Evolutionary conservation across 257 asterid genomes (phyloP), one percentile per base, ranked within the genome.

Genomic region (Ligustrum vulgare): DNA sequence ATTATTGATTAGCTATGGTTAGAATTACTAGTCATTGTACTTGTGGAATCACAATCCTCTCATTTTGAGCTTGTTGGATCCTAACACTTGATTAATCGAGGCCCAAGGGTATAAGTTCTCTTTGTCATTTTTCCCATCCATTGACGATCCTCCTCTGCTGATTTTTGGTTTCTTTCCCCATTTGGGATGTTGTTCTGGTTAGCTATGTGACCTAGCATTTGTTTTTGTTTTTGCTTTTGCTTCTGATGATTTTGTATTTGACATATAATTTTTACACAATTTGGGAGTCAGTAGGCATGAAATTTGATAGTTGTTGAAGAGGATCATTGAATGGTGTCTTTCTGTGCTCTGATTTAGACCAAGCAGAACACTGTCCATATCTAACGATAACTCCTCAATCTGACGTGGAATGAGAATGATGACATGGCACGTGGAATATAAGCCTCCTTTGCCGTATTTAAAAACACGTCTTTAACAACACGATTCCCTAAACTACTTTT

Each of bases 131-230:
- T 70, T 82, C 66, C 70, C 82, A 47, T 84, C 89, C 75, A 82
- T 78, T 18, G 97, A 87, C 25, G 86, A 79, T 58, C 86, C 86
- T 56, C 85, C 82, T 81, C 78, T 81, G 76, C 78, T 81, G 75
- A 78, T 70, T 43, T 79, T 83, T 77, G 83, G 82, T 79, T 73
- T 84, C 34, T 73, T 65, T 64, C 76, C 77, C 79, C 74, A 58
- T 65, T 77, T 81, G 34, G 96, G 96, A 23, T 93, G 86, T 80
- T 85, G 93, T 77, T 82, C 86, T 8, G 96, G 94, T 80, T 87
- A 90, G 41, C 97, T 91, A 20, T 89, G 92, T 72, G 97, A 91
- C 76, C 96, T 88, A 64, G 86, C 67, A 78, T 91, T 91, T 58
- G 94, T 91, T 81, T 84, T n/a, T n/a, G n/a, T n/a, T n/a, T n/a